A percentile compares a stretch with the other conserved stretches of the same genome.
phyloP scores from a whole-genome alignment of 2,329 filamentous ascomycete genomes.

The Dissoconium aciculare region DNA sequence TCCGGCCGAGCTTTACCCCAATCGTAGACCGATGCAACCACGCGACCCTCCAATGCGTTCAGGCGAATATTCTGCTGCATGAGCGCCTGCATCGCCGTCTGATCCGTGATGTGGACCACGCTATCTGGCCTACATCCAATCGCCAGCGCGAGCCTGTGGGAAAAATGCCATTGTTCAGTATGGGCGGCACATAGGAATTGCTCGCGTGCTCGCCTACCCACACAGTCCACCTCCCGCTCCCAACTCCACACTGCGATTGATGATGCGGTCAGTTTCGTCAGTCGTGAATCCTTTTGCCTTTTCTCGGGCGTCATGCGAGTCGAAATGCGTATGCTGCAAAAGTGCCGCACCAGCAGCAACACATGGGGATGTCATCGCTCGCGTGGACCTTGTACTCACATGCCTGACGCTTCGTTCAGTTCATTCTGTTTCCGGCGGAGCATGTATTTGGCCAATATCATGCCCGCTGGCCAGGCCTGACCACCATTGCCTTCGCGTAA shows the following conservation, averaged over 20 bases:
- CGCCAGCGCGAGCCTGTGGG: constrained; percentile 43
- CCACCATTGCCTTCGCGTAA: constrained; percentile 79
- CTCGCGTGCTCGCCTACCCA: constrained; percentile 28
- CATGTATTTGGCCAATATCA: constrained; percentile 77
- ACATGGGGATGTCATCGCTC: too few relatives aligned
- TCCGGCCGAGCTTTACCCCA: constrained; percentile 44
- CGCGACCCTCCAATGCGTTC: constrained; percentile 52
- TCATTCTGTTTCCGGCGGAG: constrained; percentile 54
- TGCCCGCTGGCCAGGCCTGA: constrained; percentile 85
- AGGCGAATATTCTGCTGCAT: constrained; percentile 80
- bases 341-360: too few relatives aligned
- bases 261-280: constrained; percentile 5
- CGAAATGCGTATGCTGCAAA: too few relatives aligned
- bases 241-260: constrained; percentile 63
- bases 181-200: background rate
- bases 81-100: constrained; percentile 66
- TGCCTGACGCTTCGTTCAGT: constrained; percentile 47
- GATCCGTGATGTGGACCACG: constrained; percentile 71
- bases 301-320: too few relatives aligned
- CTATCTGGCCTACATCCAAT: constrained; percentile 38
- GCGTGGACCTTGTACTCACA: too few relatives aligned
- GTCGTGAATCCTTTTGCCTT: too few relatives aligned
- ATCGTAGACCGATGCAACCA: constrained; percentile 58
- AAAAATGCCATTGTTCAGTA: too few relatives aligned
- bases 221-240: constrained; percentile 86